Conservation (phyloP, 805 yeast genomes). For the Nakazawaea molendinolei region DNA sequence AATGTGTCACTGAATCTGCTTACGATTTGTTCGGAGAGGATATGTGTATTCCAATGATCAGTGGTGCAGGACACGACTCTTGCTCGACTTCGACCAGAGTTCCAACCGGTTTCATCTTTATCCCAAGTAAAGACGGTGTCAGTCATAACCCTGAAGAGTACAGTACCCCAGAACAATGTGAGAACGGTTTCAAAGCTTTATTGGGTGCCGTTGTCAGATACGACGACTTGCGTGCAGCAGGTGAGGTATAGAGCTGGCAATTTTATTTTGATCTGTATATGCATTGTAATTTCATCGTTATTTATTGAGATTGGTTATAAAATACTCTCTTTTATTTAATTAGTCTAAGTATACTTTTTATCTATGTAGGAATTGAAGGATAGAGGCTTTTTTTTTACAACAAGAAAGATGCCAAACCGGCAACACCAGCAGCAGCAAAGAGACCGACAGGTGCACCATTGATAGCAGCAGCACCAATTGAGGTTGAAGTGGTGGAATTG, state of each 20-base stretch:
- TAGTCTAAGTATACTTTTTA: too few relatives aligned
- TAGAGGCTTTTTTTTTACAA: too few relatives aligned
- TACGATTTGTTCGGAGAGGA: slow-evolving; percentile 39
- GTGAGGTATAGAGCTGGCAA: slow-evolving; percentile 8
- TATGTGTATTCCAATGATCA: slow-evolving; percentile 38
- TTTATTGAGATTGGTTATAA: too few relatives aligned
- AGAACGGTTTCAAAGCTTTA: slow-evolving; percentile 51
- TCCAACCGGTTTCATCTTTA: slow-evolving; percentile 72
- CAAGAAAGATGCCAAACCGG: slow-evolving; percentile 17
- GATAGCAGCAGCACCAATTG: slow-evolving; percentile 11
- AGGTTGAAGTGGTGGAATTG: slow-evolving; percentile 8
- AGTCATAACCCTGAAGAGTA: slow-evolving; percentile 65
- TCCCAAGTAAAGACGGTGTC: slow-evolving; percentile 62
- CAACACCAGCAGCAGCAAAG: slow-evolving; percentile 9
- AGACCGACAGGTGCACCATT: slow-evolving; percentile 10
- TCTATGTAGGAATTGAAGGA: too few relatives aligned
- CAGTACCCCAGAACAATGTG: slow-evolving; percentile 57
- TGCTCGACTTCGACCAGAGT: slow-evolving; percentile 47
- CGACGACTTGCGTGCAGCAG: slow-evolving; percentile 24
- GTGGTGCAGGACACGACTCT: slow-evolving; percentile 76
- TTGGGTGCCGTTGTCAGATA: slow-evolving; percentile 41
- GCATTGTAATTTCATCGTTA: too few relatives aligned
- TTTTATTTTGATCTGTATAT: too few relatives aligned
- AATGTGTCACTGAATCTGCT: slow-evolving; percentile 48
- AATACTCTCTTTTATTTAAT: too few relatives aligned